Evolutionary conservation across 805 yeast species (phyloP).

Genomic region (Metschnikowia peoriensis): DNA sequence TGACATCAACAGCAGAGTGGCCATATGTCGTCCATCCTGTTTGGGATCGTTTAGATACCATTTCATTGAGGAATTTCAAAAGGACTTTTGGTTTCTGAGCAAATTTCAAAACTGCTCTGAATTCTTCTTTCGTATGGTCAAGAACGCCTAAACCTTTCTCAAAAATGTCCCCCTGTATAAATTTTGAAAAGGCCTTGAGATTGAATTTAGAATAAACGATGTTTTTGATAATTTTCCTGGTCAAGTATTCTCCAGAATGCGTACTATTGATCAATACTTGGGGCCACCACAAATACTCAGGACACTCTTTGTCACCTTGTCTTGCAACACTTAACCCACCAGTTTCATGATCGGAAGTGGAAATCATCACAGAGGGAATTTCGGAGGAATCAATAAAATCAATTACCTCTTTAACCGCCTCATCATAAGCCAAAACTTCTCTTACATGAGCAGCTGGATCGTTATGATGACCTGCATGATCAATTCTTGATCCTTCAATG

Average conservation of each 20-base stretch:
- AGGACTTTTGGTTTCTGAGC: conserved; percentile 34
- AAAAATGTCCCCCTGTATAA: conserved; percentile 51
- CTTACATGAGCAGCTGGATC: conserved; percentile 94
- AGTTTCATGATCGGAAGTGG: conserved; percentile 94
- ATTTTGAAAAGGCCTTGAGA: conserved; percentile 6
- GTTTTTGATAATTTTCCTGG: conserved; percentile 41
- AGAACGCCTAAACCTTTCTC: conserved; percentile 62
- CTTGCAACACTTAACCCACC: conserved; percentile 91
- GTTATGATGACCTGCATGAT: conserved; percentile 92
- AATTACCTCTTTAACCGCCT: conserved; percentile 71
- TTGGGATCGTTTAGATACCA: conserved; percentile 77
- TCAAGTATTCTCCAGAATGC: conserved; percentile 75
- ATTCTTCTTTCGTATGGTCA: conserved; percentile 56
- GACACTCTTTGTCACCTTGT: conserved; percentile 63
- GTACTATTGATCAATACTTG: conserved; percentile 65
- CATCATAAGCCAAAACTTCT: conserved; percentile 85
- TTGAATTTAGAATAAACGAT: conserved; percentile 24
- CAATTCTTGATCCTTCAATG: conserved; percentile 91
- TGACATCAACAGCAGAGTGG: conserved; percentile 94
- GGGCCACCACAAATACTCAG: conserved; percentile 88
- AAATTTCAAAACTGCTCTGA: conserved; percentile 21
- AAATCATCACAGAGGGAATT: conserved; percentile 72
- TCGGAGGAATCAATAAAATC: conserved; percentile 67
- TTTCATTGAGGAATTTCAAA: conserved; percentile 56
- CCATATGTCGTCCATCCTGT: conserved; percentile 97